Conservation (phyloP, 805 yeast genomes). For the Kregervanrija delftensis region DNA sequence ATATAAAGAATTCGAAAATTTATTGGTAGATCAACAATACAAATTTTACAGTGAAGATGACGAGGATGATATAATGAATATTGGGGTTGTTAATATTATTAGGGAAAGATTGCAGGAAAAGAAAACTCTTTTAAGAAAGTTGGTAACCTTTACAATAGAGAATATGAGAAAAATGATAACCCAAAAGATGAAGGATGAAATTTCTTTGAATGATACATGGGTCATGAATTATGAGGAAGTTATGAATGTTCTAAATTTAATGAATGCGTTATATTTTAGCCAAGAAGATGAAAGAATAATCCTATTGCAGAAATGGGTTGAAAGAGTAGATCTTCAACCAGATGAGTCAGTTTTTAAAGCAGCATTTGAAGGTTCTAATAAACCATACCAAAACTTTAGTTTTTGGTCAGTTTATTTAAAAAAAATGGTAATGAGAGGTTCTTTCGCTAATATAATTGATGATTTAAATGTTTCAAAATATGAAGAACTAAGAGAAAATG, state of each 20-base stretch:
- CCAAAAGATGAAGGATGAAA: constrained; percentile 17
- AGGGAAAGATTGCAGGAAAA: constrained; percentile 32
- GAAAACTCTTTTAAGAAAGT: constrained; percentile 27
- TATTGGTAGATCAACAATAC: constrained; percentile 38
- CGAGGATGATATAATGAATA: constrained; percentile 19
- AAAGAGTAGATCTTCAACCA: constrained; percentile 64
- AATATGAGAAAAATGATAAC: constrained; percentile 27
- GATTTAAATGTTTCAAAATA: constrained; percentile 40
- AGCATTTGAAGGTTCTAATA: constrained; percentile 33
- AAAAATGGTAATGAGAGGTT: constrained; percentile 54
- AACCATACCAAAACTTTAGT: constrained; percentile 40
- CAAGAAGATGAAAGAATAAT: constrained; percentile 36
- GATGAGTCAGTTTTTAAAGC: constrained; percentile 42
- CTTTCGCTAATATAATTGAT: constrained; percentile 46
- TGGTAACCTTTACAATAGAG: constrained; percentile 22
- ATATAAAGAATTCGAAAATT: constrained; percentile 46
- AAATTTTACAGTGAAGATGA: constrained; percentile 22
- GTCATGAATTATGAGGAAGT: constrained; percentile 32
- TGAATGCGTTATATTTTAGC: constrained; percentile 46
- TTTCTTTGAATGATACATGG: constrained; percentile 13
- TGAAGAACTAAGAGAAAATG: constrained; percentile 28
- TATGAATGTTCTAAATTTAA: constrained; percentile 48
- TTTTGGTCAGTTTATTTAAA: constrained; percentile 61
- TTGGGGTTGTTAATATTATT: constrained; percentile 25
- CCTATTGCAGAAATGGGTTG: constrained; percentile 54